Base-by-base conservation (phyloP, 768 basidiomycete genomes). In the Mycena metata region DNA sequence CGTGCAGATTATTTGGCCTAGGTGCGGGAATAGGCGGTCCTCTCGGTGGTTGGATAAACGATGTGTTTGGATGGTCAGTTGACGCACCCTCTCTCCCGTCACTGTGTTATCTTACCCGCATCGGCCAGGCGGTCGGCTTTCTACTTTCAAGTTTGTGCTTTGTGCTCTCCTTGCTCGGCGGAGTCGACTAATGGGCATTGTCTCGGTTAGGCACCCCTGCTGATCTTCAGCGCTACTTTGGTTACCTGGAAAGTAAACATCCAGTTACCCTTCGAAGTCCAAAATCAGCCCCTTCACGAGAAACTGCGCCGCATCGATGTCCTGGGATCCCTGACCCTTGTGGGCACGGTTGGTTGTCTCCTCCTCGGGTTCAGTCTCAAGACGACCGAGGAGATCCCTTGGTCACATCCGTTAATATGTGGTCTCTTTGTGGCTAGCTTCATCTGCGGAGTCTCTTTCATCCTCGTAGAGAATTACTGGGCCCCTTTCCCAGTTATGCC, bases 401-500 rank as follows among this genome's bases (percentile, higher is more conserved):
- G 93, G 92, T 86, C 86, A 9, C 82, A 93, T 77, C 91, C 93
- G 7, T 75, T 89, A 35, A 89, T 99, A 61, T 87, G 83, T 76
- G 89, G 88, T 16, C 83, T 96, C 49, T 80, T 98, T 50, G 65
- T 83, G 60, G 75, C 81, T 46, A 91, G 94, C 72, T 78, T 78
- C 54, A 67, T 91, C 23, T 90, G 84, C 58, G 83, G 84, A 12
- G 70, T 82, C 8, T 73, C 83, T 3, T 99, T 99, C 78, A 76
- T 96, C 35, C 76, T 88, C 51, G 93, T 94, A 26, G 97, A 99
- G 80, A 89, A 89, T 64, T 84, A 86, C 71, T 90, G 88, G 83
- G 89, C 94, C 4, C 84, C 87, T 5, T 93, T 92, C 77, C 98
- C 98, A 17, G 92, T 98, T 58, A 92, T 99, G 90, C 97, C 97